Percentiles rank a stretch among this genome's conserved stretches.
These are phyloP conservation scores for Yarrowia osloensis DNA, from an alignment of 805 yeast genomes.

Conservation along the genomic window DNA sequence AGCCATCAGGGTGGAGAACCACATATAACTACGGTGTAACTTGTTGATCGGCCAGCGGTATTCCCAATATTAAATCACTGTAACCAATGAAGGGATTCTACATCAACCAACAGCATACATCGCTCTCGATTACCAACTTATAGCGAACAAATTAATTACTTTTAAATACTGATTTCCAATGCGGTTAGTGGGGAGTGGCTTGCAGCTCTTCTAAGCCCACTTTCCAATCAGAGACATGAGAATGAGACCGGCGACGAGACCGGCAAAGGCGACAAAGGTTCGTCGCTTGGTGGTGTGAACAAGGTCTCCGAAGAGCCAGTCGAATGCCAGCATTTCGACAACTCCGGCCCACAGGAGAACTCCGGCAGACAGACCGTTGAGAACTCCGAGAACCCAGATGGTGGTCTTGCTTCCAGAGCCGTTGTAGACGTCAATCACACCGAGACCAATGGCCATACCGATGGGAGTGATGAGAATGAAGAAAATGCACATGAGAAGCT, in stretches of 20 bases:
- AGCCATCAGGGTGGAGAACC: too few relatives aligned
- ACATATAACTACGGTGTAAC: too few relatives aligned
- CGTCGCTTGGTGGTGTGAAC: constrained; percentile 58
- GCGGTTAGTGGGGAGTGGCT: not conserved
- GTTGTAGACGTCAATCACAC: constrained; percentile 62
- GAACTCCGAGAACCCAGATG: constrained; percentile 63
- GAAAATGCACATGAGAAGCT: constrained; percentile 43
- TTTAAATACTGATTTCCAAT: not conserved
- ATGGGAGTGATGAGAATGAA: constrained; percentile 64
- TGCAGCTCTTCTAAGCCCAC: constrained; percentile 56
- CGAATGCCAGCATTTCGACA: constrained; percentile 75
- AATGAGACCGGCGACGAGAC: constrained; percentile 59
- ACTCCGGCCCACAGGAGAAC: constrained; percentile 70
- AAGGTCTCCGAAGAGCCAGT: constrained; percentile 63
- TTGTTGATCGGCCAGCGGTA: too few relatives aligned
- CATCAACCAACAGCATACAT: too few relatives aligned
- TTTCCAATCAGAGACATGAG: constrained; percentile 75
- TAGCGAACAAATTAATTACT: not conserved
- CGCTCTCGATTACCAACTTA: too few relatives aligned
- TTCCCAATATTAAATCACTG: too few relatives aligned
- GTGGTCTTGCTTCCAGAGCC: constrained; percentile 57
- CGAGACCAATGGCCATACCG: constrained; percentile 72
- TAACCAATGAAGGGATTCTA: too few relatives aligned
- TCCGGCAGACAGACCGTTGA: constrained; percentile 73
- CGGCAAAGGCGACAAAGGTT: constrained; percentile 55